phyloP scores from a whole-genome alignment of 306 rosid genomes.

The Neltuma alba region DNA sequence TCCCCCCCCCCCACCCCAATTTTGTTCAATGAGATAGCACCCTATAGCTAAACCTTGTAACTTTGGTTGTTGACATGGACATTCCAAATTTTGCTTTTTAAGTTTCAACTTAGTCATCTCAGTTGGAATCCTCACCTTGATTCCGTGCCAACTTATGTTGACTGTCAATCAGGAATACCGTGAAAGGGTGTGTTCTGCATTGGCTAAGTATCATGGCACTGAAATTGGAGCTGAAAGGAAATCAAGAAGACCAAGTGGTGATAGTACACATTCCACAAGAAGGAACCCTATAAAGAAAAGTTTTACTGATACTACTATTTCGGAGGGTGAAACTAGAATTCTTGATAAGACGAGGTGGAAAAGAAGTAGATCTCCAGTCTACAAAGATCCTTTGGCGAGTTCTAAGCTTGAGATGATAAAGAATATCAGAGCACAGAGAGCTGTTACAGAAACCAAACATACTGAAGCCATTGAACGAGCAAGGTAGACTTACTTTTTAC shows the following conservation, averaged over 20 bases:
- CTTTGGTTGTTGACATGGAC: not conserved
- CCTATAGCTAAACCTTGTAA: not conserved
- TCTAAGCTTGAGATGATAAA: constrained; percentile 93
- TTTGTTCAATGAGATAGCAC: not conserved
- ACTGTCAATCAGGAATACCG: constrained; percentile 70
- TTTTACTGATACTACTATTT: constrained; percentile 30
- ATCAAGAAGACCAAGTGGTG: constrained; percentile 60
- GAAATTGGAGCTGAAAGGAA: constrained; percentile 60
- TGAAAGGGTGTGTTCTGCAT: constrained; percentile 66
- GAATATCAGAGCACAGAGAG: constrained; percentile 85
- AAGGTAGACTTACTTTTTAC: constrained; percentile 53
- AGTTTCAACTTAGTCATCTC: not conserved
- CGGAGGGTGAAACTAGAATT: constrained; percentile 38
- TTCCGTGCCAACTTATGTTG: constrained; percentile 29
- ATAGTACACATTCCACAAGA: constrained; percentile 38
- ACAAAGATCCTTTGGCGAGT: constrained; percentile 84
- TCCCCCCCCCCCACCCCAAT: too few species aligned
- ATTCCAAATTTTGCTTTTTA: not conserved
- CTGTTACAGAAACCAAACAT: constrained; percentile 64
- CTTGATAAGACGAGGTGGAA: constrained; percentile 36
- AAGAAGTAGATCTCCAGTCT: constrained; percentile 64
- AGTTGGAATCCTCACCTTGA: not conserved
- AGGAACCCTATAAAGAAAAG: constrained; percentile 53
- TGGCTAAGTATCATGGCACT: constrained; percentile 68
- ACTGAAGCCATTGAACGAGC: constrained; percentile 80